These are phyloP conservation scores for Pseudoscleropodium purum DNA, from an alignment of 225 moss, liverwort and hornwort genomes.

Conservation along the genomic window DNA sequence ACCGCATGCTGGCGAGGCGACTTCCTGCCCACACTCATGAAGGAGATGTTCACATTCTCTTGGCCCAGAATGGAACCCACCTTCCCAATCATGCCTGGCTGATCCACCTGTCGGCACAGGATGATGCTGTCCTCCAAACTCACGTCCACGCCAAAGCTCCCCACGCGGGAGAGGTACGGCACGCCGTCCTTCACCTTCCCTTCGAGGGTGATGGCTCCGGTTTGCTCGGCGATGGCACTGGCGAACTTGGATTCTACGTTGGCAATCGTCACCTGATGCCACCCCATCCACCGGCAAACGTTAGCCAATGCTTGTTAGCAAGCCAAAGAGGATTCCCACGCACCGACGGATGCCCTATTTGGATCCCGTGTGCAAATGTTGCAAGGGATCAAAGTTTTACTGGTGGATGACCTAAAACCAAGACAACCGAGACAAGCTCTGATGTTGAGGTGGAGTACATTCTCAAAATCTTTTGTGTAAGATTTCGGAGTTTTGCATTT, in stretches of 20 bases:
- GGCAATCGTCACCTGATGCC: constrained; percentile 33
- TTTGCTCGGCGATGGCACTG: constrained; percentile 41
- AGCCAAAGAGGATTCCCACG: background rate
- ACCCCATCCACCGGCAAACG: background rate
- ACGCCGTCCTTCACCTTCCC: constrained; percentile 74
- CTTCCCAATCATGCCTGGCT: constrained; percentile 90
- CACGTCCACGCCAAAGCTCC: constrained; percentile 72
- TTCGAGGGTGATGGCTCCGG: constrained; percentile 58
- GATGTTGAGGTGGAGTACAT: background rate
- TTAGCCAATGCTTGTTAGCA: background rate
- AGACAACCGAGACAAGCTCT: background rate
- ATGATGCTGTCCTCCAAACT: constrained; percentile 78
- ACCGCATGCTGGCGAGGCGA: constrained; percentile 65
- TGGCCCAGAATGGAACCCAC: constrained; percentile 73
- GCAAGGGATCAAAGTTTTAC: background rate
- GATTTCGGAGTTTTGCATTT: background rate
- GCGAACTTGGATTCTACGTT: constrained; percentile 70
- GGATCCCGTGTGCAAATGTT: background rate
- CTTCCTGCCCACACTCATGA: constrained; percentile 89
- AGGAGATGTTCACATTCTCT: constrained; percentile 87
- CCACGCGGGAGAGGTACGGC: constrained; percentile 62
- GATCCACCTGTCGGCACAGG: constrained; percentile 83
- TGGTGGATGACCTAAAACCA: background rate
- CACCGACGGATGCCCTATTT: background rate
- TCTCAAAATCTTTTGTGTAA: background rate